Percentiles rank a stretch among this genome's conserved stretches.
These are phyloP conservation scores for Kazachstania taianensis DNA, from an alignment of 805 yeast genomes.

Conservation along the genomic window DNA sequence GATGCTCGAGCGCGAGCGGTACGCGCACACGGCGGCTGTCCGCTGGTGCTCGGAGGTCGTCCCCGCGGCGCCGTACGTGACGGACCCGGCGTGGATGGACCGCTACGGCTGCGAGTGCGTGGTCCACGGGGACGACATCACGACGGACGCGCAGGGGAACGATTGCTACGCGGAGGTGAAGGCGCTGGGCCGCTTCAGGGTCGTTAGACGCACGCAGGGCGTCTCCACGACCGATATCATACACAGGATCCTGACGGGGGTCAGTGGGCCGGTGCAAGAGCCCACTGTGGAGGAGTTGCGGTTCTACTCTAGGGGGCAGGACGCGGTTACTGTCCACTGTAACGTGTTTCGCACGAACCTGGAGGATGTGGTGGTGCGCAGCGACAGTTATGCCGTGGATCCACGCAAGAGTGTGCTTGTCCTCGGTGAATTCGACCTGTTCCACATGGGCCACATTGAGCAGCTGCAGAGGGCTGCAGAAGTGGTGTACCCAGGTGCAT, in stretches of 20 bases:
- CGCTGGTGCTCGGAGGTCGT: conserved; percentile 75
- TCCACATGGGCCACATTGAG: conserved; percentile 87
- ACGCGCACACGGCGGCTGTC: conserved; percentile 79
- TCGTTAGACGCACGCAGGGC: conserved; percentile 90
- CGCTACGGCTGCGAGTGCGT: conserved; percentile 69
- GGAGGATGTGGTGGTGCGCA: conserved; percentile 22
- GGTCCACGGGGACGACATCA: conserved; percentile 98
- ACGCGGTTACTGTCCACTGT: conserved; percentile 46
- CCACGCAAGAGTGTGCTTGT: conserved; percentile 19
- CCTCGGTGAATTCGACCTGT: conserved; percentile 83
- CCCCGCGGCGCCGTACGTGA: conserved; percentile 84
- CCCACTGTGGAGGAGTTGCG: conserved; percentile 20
- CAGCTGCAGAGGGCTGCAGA: conserved; percentile 42
- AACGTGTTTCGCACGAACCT: conserved; percentile 45
- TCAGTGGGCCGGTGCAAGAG: neutral
- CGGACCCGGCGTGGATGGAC: conserved; percentile 68
- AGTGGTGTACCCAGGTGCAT: conserved; percentile 34
- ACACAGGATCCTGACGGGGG: conserved; percentile 58
- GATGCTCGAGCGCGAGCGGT: conserved; percentile 72
- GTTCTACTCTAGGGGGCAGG: conserved; percentile 50
- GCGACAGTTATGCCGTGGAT: conserved; percentile 11
- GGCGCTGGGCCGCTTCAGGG: conserved; percentile 72
- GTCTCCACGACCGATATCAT: conserved; percentile 93
- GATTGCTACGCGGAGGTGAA: conserved; percentile 85
- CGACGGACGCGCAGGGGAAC: conserved; percentile 90